Evolutionary conservation across 805 yeast species (phyloP).

Genomic region (Blastobotrys attinorum): DNA sequence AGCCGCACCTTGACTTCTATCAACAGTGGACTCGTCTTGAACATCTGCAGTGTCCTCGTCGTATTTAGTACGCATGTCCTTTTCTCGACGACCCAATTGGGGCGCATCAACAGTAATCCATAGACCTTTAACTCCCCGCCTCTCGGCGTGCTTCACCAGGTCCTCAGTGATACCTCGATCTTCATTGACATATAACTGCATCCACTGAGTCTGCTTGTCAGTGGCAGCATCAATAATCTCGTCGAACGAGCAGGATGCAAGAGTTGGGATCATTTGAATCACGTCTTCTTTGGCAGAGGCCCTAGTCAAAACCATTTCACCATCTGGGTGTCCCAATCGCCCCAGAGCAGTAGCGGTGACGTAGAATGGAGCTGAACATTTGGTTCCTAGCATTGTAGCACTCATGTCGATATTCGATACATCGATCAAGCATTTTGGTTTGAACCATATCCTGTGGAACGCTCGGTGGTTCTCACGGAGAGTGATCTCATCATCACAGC

Average conservation of each 20-base stretch:
- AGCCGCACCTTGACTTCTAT: conserved; percentile 75
- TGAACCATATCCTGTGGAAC: conserved; percentile 79
- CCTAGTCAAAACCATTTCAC: conserved; percentile 78
- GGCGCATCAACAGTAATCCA: conserved; percentile 94
- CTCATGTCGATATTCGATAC: conserved; percentile 64
- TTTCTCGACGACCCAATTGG: conserved; percentile 82
- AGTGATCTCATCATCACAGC: conserved; percentile 88
- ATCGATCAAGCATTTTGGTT: conserved; percentile 75
- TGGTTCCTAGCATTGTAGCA: conserved; percentile 69
- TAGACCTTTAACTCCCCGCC: conserved; percentile 68
- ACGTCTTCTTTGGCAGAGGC: conserved; percentile 67
- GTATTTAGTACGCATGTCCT: conserved; percentile 66
- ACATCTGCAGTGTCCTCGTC: conserved; percentile 43
- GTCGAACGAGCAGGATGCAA: conserved; percentile 82
- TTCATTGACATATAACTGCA: conserved; percentile 75
- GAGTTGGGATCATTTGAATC: conserved; percentile 87
- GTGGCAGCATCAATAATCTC: conserved; percentile 69
- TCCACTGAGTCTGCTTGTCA: conserved; percentile 74
- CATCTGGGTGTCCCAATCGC: conserved; percentile 86
- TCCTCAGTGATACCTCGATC: conserved; percentile 58
- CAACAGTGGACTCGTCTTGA: conserved; percentile 40
- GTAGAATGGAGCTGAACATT: conserved; percentile 71
- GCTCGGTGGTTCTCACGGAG: conserved; percentile 86
- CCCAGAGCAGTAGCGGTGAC: conserved; percentile 90
- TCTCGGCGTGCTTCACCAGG: conserved; percentile 64